Conservation (phyloP, 805 yeast genomes). For the Yamadazyma tumulicola region DNA sequence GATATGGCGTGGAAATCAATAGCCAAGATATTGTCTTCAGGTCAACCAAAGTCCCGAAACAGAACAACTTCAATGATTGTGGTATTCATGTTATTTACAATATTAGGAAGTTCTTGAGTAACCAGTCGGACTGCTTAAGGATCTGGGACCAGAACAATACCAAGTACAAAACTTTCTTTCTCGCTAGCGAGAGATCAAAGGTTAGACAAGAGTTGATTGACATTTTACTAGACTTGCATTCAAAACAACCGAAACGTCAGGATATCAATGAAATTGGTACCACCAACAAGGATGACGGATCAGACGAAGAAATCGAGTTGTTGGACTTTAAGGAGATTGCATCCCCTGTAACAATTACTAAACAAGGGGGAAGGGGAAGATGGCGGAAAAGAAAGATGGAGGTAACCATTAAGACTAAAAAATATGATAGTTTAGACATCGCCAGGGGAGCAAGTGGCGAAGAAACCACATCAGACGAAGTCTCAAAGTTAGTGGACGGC, state of each 20-base stretch:
- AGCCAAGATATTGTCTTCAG: constrained; percentile 45
- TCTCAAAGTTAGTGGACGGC: no score
- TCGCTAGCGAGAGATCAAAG: constrained; percentile 25
- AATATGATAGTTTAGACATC: no score
- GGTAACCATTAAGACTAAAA: constrained; percentile 6
- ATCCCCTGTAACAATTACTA: constrained; percentile 2
- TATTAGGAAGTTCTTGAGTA: constrained; percentile 52
- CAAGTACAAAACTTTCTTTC: constrained; percentile 17
- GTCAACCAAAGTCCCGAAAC: constrained; percentile 68
- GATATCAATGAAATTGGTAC: constrained; percentile 1
- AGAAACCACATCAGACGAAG: no score
- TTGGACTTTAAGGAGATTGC: constrained; percentile 2
- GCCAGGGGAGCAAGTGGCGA: no score
- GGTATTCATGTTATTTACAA: constrained; percentile 88
- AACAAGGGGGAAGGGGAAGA: not conserved
- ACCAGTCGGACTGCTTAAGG: constrained; percentile 45
- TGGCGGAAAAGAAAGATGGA: not conserved
- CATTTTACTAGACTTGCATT: constrained; percentile 17
- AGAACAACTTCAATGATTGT: constrained; percentile 88
- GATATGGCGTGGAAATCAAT: constrained; percentile 45
- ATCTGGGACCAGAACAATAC: constrained; percentile 38
- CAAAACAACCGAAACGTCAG: not conserved
- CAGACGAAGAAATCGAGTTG: constrained; percentile 10
- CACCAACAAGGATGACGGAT: constrained; percentile 7
- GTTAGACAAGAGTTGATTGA: constrained; percentile 26